Percentiles rank a stretch among this genome's conserved stretches.
These are phyloP conservation scores for Candida gorgasii DNA, from an alignment of 805 yeast genomes.

Conservation along the genomic window DNA sequence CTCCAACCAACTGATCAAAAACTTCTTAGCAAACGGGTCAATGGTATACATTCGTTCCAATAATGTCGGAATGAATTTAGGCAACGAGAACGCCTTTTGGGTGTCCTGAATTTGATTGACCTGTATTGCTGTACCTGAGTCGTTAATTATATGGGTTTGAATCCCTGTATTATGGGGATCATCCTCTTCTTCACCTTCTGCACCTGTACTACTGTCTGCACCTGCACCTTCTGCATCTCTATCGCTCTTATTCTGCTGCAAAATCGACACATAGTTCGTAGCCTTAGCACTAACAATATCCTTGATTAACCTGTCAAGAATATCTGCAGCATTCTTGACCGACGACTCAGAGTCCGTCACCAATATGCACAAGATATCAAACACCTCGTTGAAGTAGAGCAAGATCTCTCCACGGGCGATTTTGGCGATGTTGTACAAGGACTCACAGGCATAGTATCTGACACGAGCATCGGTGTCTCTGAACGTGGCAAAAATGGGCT, in stretches of 20 bases:
- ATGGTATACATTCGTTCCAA: conserved; percentile 89
- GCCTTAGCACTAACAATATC: conserved; percentile 96
- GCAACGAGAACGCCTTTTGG: conserved; percentile 73
- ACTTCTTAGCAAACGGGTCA: conserved; percentile 90
- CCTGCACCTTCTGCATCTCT: background rate
- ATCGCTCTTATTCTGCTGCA: conserved; percentile 42
- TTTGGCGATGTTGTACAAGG: conserved; percentile 91
- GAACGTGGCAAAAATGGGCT: conserved; percentile 92
- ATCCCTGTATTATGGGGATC: conserved; percentile 22
- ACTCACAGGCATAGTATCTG: conserved; percentile 94
- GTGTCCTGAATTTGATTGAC: conserved; percentile 60
- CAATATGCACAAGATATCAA: conserved; percentile 86
- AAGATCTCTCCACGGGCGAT: conserved; percentile 95
- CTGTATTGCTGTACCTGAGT: conserved; percentile 60
- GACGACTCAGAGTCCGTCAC: conserved; percentile 90
- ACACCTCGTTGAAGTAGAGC: conserved; percentile 88
- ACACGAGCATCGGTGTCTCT: conserved; percentile 98
- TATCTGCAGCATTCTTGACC: conserved; percentile 93
- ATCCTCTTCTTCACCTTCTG: conserved; percentile 1
- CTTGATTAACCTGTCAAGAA: conserved; percentile 84
- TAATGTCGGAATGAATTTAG: conserved; percentile 86
- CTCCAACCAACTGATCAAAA: conserved; percentile 90
- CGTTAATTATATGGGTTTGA: conserved; percentile 48
- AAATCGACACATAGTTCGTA: conserved; percentile 76
- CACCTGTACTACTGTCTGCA: background rate